phyloP scores from a whole-genome alignment of 257 asterid species.

The Nyctanthes arbortristis region DNA sequence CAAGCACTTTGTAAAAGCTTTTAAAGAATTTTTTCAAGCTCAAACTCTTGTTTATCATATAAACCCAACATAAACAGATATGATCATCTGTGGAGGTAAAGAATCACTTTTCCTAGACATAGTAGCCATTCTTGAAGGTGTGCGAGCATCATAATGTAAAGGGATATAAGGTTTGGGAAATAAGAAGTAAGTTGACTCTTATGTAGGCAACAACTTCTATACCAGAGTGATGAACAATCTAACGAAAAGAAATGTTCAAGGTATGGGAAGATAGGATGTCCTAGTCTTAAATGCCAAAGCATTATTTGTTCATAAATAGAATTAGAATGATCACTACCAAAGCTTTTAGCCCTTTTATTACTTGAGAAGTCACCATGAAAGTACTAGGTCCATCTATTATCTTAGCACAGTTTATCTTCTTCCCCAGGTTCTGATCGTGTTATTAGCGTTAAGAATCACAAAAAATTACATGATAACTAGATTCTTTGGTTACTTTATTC shows the following conservation, averaged over 20 bases:
- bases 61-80: too few species aligned
- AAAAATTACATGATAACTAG: background rate
- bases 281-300: constrained; percentile 6
- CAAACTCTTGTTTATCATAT: too few species aligned
- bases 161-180: too few species aligned
- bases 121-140: background rate
- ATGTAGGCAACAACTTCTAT: background rate
- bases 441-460: background rate
- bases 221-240: background rate
- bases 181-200: background rate
- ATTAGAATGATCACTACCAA: background rate
- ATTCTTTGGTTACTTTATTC: background rate
- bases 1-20: too few species aligned
- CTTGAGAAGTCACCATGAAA: background rate
- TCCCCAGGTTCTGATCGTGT: constrained; percentile 5
- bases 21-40: too few species aligned
- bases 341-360: background rate
- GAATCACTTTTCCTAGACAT: background rate
- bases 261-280: background rate
- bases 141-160: too few species aligned
- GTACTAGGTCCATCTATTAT: too few species aligned
- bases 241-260: background rate
- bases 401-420: constrained; percentile 12
- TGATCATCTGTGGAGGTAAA: too few species aligned
- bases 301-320: background rate